A percentile compares a stretch with the other conserved stretches of the same genome.
phyloP scores from a whole-genome alignment of 1,139 yeast genomes.

The Sugiyamaella pinicola region DNA sequence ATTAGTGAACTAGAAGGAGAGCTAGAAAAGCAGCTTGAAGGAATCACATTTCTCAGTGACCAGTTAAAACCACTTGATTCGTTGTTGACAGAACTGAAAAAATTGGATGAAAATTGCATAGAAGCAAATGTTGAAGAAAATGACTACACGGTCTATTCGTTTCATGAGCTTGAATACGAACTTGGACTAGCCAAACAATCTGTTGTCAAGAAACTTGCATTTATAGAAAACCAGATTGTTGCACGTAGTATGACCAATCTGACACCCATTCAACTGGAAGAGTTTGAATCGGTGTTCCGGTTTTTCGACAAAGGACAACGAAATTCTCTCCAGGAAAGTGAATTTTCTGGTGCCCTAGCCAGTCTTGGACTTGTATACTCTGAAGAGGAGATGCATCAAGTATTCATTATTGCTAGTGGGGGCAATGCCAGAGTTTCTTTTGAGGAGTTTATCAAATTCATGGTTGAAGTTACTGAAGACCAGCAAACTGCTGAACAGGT shows the following conservation, averaged over 20 bases:
- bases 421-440: slow-evolving; percentile 39
- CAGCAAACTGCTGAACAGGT: slow-evolving; percentile 47
- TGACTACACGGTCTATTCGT: slow-evolving; percentile 46
- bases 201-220: slow-evolving; percentile 44
- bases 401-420: slow-evolving; percentile 40
- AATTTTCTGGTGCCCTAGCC: slow-evolving; percentile 47
- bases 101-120: slow-evolving; percentile 37
- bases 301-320: slow-evolving; percentile 45
- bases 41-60: slow-evolving; percentile 40
- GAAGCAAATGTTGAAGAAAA: slow-evolving; percentile 48
- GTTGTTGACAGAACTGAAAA: slow-evolving; percentile 36
- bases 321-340: slow-evolving; percentile 42
- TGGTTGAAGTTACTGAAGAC: slow-evolving; percentile 48
- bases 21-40: slow-evolving; percentile 43
- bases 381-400: slow-evolving; percentile 44
- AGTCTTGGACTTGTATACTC: slow-evolving; percentile 44
- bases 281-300: slow-evolving; percentile 48
- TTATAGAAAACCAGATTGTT: slow-evolving; percentile 47
- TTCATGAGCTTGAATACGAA: slow-evolving; percentile 47
- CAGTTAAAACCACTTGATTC: slow-evolving; percentile 41
- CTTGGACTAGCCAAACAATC: slow-evolving; percentile 44
- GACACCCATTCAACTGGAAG: slow-evolving; percentile 48
- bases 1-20: slow-evolving; percentile 45
- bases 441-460: slow-evolving; percentile 45
- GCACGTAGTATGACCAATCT: slow-evolving; percentile 46